Base-by-base conservation (phyloP, 805 yeast genomes). In the Candida pseudoglaebosa region DNA sequence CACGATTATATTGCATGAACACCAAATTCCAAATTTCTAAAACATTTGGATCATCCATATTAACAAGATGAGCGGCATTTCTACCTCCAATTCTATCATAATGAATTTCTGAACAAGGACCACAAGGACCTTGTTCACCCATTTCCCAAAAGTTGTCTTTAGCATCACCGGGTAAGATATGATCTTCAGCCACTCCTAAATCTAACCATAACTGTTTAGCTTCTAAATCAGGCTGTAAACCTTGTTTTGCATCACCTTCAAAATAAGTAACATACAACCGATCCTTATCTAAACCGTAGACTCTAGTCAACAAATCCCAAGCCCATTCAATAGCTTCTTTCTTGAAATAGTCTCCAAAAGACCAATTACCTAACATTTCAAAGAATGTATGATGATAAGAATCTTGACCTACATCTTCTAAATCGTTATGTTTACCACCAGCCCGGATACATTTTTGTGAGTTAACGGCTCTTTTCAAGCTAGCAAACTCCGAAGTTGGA, bases 61-160 rank as follows among this genome's bases (percentile, higher is more conserved):
- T 93, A 53, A 93, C 99, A 48, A 95, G 73, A 46, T 66, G 54
- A 14, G 97, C 73, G 39, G 98, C 99, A 57, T 93, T 91, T 73
- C 99, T 83, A 42, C 98, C 97, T 49, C 99, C 99, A 48, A 93
- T 89, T 68, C 99, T 82, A 66, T 93, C 99, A 63, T 88, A 93
- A 65, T 93, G 99, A 52, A 93, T 77, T 67, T 93, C 99, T 17
- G 95, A 84, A 70, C 99, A 95, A 37, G 99, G 99, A 46, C 99
- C 99, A 73, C 99, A 93, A 35, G 99, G 99, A 50, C 99, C 99
- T 71, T 91, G 98, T 59, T 95, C 99, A 54, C 99, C 99, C 99
- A 93, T 93, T 72, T 93, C 99, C 99, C 99, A 93, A 67, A 93
- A 93, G 69, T 93, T 93, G 62, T 93, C 99, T 57, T 80, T 71